Evolutionary conservation across 768 basidiomycete species (phyloP), one percentile per base, ranked within the genome.

Genomic region (Kwoniella sp.): DNA sequence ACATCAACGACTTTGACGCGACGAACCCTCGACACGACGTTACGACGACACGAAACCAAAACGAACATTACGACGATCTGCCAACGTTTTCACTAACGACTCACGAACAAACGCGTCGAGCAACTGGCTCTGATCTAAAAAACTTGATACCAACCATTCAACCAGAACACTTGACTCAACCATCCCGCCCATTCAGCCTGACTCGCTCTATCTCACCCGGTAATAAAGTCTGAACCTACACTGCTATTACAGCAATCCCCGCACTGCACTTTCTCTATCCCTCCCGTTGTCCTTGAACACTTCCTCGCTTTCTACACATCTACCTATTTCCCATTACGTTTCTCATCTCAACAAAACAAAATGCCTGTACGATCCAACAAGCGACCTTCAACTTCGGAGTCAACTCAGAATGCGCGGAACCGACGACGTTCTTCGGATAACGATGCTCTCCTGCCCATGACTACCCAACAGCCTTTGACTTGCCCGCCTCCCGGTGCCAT

Each of bases 401-500:
- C 53, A 9, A 19, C 40, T 9, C 40, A 44, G 17, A 4, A 6
- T 15, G 40, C 40, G 3, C 40, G 40, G 17, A 44, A 44, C 17
- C 40, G 40, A 10, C 40, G 40, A 9, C 8, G 40, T 10, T 9
- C 40, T 3, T 9, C 40, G 40, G 40, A 44, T 15, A 19, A 10
- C 22, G 29, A 48, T 44, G 6, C 48, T 6, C 13, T 1, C 22
- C 17, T 36, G 2, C 27, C 27, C 12, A 33, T 51, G 9, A 44
- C 54, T 22, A 61, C 60, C 40, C 19, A 26, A 19, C 7, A 40
- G 19, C 60, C 60, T 8, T 61, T 61, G 52, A 21, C 52, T 3
- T 46, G 50, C 40, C 60, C 60, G 15, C 60, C 60, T 2, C 60
- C 52, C 12, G 60, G 60, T 5, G 60, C 60, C 2, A 33, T 58